Evolutionary conservation across 2,329 filamentous ascomycete genomes (phyloP), one percentile per base, ranked within the genome.

Genomic region (Rhynchosporium agropyri): DNA sequence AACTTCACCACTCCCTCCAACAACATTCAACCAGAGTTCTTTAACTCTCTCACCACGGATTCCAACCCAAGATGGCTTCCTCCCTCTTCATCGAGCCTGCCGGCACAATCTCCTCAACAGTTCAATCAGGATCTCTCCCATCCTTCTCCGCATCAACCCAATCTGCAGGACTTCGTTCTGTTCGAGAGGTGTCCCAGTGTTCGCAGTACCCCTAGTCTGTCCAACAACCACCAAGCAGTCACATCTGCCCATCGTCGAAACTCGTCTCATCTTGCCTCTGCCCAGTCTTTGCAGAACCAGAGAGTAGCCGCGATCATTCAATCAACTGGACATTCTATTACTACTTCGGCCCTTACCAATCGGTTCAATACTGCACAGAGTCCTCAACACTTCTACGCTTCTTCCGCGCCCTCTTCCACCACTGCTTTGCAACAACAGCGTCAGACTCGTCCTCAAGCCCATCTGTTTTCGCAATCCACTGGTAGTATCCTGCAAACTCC

Each of bases 41-140:
- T 83, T 71, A 74, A 81, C 85, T 87, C 90, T 87, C 88, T 89
- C 88, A 92, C 83, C 84, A 92, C 89, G 89, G 89, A 89, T 90
- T 84, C 86, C 77, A 76, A 78, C 77, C 85, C 86, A 92, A 73
- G 83, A 93, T 93, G 90, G 90, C 89, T 83, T 87, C 84, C 88
- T 83, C 87, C 86, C 81, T 85, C 80, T 81, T 80, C 82, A 74
- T 73, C 80, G 77, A 84, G 80, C 82, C 83, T 81, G 83, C 84
- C 84, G 85, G 85, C 84, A 80, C 72, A 78, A 79, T 76, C 84
- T 80, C 81, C 81, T 80, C 84, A 84, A 76, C 79, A 77, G 74
- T 79, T 48, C 43, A 62, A 43, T 60, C 69, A 67, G 46, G 62
- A 66, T 60, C 65, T 56, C 58, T 65, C 63, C 49, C 49, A 61